A percentile compares a stretch with the other conserved stretches of the same genome.
These are phyloP conservation scores for Geotrichum macrosporum DNA, from an alignment of 1,139 yeast genomes.

Conservation along the genomic window DNA sequence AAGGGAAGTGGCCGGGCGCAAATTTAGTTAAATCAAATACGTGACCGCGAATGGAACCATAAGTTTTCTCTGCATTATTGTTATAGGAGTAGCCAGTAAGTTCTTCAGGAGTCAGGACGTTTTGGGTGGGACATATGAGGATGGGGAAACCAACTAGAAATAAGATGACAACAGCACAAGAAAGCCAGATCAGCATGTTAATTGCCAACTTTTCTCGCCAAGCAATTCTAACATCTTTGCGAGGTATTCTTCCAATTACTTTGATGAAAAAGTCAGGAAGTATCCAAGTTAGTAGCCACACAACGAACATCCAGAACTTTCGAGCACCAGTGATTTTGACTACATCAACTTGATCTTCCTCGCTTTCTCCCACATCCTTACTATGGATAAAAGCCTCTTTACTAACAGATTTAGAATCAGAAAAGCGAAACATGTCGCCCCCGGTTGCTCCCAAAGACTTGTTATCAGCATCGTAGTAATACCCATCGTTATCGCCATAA, in stretches of 20 bases:
- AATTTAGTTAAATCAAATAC: slow-evolving; percentile 41
- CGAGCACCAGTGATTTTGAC: slow-evolving; percentile 32
- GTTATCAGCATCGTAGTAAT: slow-evolving; percentile 36
- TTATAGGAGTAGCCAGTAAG: slow-evolving; percentile 34
- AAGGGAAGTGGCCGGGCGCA: slow-evolving; percentile 41
- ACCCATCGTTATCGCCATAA: slow-evolving; percentile 33
- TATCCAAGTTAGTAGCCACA: slow-evolving; percentile 41
- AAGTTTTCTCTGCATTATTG: slow-evolving; percentile 34
- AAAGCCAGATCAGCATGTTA: slow-evolving; percentile 41
- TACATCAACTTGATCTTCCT: slow-evolving; percentile 37
- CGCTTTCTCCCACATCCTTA: slow-evolving; percentile 34
- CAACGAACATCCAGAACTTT: slow-evolving; percentile 39
- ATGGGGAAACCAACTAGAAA: slow-evolving; percentile 42
- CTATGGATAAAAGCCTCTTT: slow-evolving; percentile 34
- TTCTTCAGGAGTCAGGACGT: slow-evolving; percentile 38
- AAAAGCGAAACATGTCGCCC: slow-evolving; percentile 40
- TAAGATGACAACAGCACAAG: slow-evolving; percentile 37
- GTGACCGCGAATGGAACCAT: slow-evolving; percentile 40
- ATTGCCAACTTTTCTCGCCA: slow-evolving; percentile 45
- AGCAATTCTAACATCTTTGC: slow-evolving; percentile 41
- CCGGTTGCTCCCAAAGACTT: slow-evolving; percentile 37
- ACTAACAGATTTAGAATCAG: slow-evolving; percentile 32
- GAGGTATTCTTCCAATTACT: slow-evolving; percentile 34
- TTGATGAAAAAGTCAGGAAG: slow-evolving; percentile 39
- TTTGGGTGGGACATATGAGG: slow-evolving; percentile 41